phyloP scores from a whole-genome alignment of 306 rosid species.

The Cicer yamashitae region DNA sequence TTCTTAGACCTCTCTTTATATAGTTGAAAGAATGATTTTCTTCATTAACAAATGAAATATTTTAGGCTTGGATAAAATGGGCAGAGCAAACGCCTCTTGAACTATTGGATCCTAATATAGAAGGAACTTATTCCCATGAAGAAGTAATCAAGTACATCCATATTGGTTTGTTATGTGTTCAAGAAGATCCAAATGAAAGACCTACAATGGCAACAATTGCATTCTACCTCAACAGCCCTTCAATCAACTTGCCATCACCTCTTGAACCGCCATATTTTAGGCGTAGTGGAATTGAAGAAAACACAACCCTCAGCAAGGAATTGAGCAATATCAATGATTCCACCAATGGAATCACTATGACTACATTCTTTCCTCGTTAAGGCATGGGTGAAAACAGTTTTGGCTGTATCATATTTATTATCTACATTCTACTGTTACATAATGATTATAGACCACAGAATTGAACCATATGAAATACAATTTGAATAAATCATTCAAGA shows the following conservation, averaged over 20 bases:
- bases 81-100: slow-evolving; percentile 40
- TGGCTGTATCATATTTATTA: not conserved
- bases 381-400: not conserved
- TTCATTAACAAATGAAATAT: not conserved
- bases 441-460: not conserved
- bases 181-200: slow-evolving; percentile 54
- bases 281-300: slow-evolving; percentile 1
- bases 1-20: not conserved
- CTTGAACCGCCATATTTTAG: slow-evolving; percentile 39
- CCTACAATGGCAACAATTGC: slow-evolving; percentile 54
- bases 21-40: slow-evolving; percentile 6
- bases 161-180: slow-evolving; percentile 57
- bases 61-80: slow-evolving; percentile 61
- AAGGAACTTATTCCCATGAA: slow-evolving; percentile 37
- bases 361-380: slow-evolving; percentile 45
- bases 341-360: slow-evolving; percentile 30
- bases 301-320: not conserved
- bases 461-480: slow-evolving; percentile 6
- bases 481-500: slow-evolving; percentile 5
- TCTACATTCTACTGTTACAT: not conserved
- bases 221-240: slow-evolving; percentile 46
- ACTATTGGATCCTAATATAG: slow-evolving; percentile 46
- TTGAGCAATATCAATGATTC: slow-evolving; percentile 10
- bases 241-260: slow-evolving; percentile 45
- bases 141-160: slow-evolving; percentile 58